Evolutionary conservation across 2,329 filamentous ascomycete genomes (phyloP), one percentile per base, ranked within the genome.

Genomic region (Alternaria tenuissima): DNA sequence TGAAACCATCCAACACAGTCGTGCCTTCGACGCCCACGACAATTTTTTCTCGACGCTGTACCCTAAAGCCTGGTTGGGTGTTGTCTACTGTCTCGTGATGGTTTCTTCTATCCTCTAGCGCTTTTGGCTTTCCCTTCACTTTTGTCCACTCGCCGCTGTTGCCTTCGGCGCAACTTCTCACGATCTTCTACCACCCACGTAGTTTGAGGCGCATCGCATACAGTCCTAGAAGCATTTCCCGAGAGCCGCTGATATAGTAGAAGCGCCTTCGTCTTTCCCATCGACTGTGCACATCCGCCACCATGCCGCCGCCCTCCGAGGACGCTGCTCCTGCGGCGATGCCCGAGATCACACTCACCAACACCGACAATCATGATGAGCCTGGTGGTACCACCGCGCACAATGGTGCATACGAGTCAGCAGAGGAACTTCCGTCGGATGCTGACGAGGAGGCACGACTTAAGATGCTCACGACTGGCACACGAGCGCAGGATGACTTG

Each of bases 401-500:
- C 3, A 52, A 66, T 41, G 66, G 59, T 22, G 59, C 61, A 14
- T 44, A 65, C 22, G 53, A 62, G 4, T 41, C 54, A 30, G 68
- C 52, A 38, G 66, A 71, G 26, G 69, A 69, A 14, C 28, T 75
- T 12, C 66, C 71, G 12, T 71, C 73, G 22, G 72, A 78, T 58
- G 74, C 73, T 14, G 78, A 80, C 52, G 81, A 82, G 60, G 79
- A 78, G 44, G 76, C 79, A 8, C 75, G 79, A 16, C 68, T 83
- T 12, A 74, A 75, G 53, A 71, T 71, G 32, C 70, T 78, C 42
- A 77, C 76, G n/a, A 76, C 73, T 16, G 74, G 76, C 22, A 69
- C 76, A n/a, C 88, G 92, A 58, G 89, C 97, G 71, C 94, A 98
- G 77, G 90, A 94, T 80, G 94, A 97, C 60, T 81, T 98, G 20